These are phyloP conservation scores for Kitagawia praeruptora DNA, from an alignment of 129 eudicot genomes.

Conservation along the genomic window DNA sequence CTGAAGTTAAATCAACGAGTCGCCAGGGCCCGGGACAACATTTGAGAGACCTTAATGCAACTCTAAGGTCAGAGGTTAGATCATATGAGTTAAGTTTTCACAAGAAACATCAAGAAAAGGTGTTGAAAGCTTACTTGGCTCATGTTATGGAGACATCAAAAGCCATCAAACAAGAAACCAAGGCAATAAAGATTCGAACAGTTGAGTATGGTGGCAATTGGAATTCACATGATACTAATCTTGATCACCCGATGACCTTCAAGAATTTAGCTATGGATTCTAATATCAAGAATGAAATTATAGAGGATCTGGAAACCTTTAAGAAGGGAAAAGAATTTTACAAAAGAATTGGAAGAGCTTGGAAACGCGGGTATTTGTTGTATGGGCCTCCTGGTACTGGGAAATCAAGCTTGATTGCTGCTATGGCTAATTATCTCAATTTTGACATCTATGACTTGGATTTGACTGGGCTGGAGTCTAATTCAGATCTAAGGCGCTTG, in stretches of 20 bases:
- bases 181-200: conserved; percentile 26
- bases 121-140: conserved; percentile 33
- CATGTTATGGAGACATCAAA: conserved; percentile 24
- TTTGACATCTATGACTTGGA: conserved; percentile 36
- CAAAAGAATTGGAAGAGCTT: conserved; percentile 38
- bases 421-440: conserved; percentile 43
- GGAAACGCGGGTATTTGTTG: conserved; percentile 50
- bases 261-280: conserved; percentile 38
- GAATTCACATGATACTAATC: conserved; percentile 17
- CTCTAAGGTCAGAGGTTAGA: conserved; percentile 12
- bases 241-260: conserved; percentile 49
- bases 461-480: conserved; percentile 17
- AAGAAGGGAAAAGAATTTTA: conserved; percentile 34
- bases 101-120: conserved; percentile 25
- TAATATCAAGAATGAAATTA: conserved; percentile 22
- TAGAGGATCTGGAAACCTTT: conserved; percentile 34
- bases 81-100: conserved; percentile 35
- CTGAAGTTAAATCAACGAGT: background rate
- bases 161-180: conserved; percentile 19
- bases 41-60: conserved; percentile 11
- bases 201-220: conserved; percentile 7
- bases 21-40: background rate
- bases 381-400: conserved; percentile 47
- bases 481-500: conserved; percentile 31
- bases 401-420: conserved; percentile 43